A percentile compares a stretch with the other conserved stretches of the same genome.
Conservation (phyloP, 2,329 filamentous ascomycete species). For the Alternaria longipes region DNA sequence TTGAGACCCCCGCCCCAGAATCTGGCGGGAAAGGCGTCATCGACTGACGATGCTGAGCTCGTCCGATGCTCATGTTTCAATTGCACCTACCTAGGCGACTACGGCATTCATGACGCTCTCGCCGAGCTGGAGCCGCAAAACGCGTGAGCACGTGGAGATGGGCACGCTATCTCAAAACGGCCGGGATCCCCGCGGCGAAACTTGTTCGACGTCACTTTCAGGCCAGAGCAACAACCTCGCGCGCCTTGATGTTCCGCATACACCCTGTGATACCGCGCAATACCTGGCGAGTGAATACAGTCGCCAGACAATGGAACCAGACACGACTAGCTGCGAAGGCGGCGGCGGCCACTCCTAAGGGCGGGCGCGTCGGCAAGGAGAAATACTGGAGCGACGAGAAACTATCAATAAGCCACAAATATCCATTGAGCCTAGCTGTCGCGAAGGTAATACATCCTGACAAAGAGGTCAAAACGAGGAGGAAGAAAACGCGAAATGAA, state of each 20-base stretch:
- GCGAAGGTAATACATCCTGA: constrained; percentile 19
- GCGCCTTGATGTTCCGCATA: constrained; percentile 31
- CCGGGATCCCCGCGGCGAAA: constrained; percentile 14
- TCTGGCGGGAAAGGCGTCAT: background rate
- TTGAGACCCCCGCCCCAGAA: constrained; percentile 3
- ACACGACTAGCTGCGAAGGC: constrained; percentile 9
- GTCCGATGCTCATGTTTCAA: background rate
- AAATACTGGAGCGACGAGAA: constrained; percentile 25
- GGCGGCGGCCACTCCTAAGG: background rate
- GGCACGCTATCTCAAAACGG: constrained; percentile 14
- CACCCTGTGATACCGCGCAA: constrained; percentile 21
- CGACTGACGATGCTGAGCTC: background rate
- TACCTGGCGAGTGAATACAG: constrained; percentile 8
- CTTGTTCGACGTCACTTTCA: background rate
- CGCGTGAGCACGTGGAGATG: constrained; percentile 20
- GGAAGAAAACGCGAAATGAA: constrained; percentile 3
- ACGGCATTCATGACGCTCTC: background rate
- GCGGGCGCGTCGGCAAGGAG: background rate
- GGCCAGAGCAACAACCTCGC: constrained; percentile 7
- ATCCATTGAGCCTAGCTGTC: constrained; percentile 24
- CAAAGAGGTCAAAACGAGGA: constrained; percentile 8
- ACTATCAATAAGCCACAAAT: constrained; percentile 24
- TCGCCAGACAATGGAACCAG: constrained; percentile 6
- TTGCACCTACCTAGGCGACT: background rate
- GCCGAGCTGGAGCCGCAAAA: background rate